phyloP scores from a whole-genome alignment of 768 basidiomycete genomes.

The Auricularia sp. region DNA sequence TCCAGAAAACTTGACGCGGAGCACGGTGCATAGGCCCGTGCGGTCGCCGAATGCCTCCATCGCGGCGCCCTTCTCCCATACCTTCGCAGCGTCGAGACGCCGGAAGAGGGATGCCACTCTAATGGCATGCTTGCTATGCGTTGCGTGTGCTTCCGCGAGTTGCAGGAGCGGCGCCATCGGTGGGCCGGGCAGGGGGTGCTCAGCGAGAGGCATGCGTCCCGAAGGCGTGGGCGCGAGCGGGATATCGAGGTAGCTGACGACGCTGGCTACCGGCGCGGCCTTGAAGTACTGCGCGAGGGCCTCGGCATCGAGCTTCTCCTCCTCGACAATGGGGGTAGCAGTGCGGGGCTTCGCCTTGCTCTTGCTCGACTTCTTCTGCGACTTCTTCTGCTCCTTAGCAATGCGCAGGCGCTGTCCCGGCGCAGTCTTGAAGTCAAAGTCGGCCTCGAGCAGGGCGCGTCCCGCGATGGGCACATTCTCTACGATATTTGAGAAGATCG shows the following conservation, averaged over 20 bases:
- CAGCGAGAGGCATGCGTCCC: conserved; percentile 46
- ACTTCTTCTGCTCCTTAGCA: conserved; percentile 17
- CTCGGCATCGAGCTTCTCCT: conserved; percentile 3
- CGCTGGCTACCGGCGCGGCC: conserved; percentile 21
- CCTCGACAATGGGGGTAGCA: conserved; percentile 17
- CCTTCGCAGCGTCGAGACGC: conserved; percentile 56
- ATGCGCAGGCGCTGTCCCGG: conserved; percentile 13
- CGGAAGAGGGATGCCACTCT: conserved; percentile 62
- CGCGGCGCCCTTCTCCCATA: conserved; percentile 54
- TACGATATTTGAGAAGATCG: conserved; percentile 69
- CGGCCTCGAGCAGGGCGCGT: conserved; percentile 65
- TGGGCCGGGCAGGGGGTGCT: conserved; percentile 17
- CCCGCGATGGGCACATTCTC: conserved; percentile 72
- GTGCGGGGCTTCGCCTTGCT: conserved; percentile 11
- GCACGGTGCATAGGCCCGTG: conserved; percentile 52
- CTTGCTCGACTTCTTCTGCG: conserved; percentile 7
- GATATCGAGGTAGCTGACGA: conserved; percentile 60
- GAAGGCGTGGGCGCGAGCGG: conserved; percentile 72
- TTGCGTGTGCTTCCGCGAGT: conserved; percentile 41
- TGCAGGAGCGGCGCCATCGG: conserved; percentile 25
- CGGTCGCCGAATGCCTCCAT: conserved; percentile 52
- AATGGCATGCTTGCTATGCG: conserved; percentile 46
- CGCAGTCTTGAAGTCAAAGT: conserved; percentile 45
- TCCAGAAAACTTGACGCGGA: conserved; percentile 62
- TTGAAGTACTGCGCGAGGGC: conserved; percentile 55